Evolutionary conservation across 108 stramenopile genomes (phyloP).

Genomic region (Chaetoceros muelleri): DNA sequence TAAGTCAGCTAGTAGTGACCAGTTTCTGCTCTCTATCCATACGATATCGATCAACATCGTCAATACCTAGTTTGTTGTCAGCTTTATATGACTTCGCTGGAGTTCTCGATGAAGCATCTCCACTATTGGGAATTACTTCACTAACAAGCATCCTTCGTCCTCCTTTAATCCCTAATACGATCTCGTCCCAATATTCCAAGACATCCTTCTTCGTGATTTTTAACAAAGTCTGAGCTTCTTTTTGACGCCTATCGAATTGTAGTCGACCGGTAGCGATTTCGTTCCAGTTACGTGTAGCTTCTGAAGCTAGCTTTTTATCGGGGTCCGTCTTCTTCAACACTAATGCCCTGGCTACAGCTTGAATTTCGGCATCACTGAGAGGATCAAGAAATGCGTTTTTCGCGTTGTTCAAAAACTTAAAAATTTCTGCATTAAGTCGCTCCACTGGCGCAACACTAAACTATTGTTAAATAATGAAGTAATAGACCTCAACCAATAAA

Average conservation of each 20-base stretch:
- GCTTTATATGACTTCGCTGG: background rate
- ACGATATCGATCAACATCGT: background rate
- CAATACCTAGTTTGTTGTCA: background rate
- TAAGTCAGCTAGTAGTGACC: too few relatives aligned
- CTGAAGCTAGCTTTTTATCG: conserved; percentile 61
- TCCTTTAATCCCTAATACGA: conserved; percentile 31
- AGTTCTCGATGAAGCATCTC: conserved; percentile 30
- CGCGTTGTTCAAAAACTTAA: conserved; percentile 44
- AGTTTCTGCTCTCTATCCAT: background rate
- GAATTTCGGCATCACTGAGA: conserved; percentile 41
- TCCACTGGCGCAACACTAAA: conserved; percentile 28
- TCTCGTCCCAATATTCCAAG: conserved; percentile 55
- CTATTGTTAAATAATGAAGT: background rate
- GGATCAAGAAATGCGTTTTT: conserved; percentile 33
- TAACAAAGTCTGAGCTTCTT: conserved; percentile 52
- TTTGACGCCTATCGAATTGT: conserved; percentile 61
- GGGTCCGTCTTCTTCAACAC: conserved; percentile 73
- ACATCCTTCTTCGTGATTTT: conserved; percentile 58
- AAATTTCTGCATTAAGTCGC: conserved; percentile 28
- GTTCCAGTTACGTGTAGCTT: conserved; percentile 75
- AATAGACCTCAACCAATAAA: background rate
- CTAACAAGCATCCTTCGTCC: conserved; percentile 49
- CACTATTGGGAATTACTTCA: conserved; percentile 51
- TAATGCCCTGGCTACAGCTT: conserved; percentile 54
- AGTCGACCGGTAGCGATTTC: conserved; percentile 66